Evolutionary conservation across 2,329 filamentous ascomycete genomes (phyloP).

Genomic region (Lecanicillium sp.): DNA sequence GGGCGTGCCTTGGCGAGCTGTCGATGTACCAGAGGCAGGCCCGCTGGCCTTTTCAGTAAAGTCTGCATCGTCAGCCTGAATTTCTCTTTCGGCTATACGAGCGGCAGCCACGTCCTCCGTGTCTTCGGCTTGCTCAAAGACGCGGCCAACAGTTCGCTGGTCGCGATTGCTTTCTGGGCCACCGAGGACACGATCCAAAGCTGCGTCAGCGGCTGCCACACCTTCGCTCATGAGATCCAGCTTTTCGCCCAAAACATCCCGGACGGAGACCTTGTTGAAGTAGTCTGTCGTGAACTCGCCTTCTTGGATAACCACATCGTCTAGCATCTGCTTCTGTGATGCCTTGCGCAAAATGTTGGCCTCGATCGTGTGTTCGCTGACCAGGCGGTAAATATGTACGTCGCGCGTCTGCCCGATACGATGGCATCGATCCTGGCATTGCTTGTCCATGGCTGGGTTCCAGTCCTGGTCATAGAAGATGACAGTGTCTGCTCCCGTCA

Average conservation of each 20-base stretch:
- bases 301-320: slow-evolving; percentile 97
- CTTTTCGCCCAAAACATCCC: slow-evolving; percentile 58
- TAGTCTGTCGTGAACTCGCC: slow-evolving; percentile 97
- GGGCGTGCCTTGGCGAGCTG: slow-evolving; percentile 44
- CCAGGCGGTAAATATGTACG: slow-evolving; percentile 93
- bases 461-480: slow-evolving; percentile 99
- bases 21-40: slow-evolving; percentile 40
- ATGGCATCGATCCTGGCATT: slow-evolving; percentile 95
- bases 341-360: slow-evolving; percentile 96
- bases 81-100: slow-evolving; percentile 79
- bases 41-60: slow-evolving; percentile 60
- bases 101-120: slow-evolving; percentile 86
- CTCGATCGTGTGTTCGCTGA: slow-evolving; percentile 92
- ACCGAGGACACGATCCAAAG: slow-evolving; percentile 80
- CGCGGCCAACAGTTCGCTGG: slow-evolving; percentile 56
- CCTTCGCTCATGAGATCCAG: slow-evolving; percentile 39
- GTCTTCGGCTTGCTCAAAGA: slow-evolving; percentile 86
- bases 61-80: slow-evolving; percentile 77
- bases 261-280: slow-evolving; percentile 71
- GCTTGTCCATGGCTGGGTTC: slow-evolving; percentile 99
- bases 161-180: slow-evolving; percentile 53
- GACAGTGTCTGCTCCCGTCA: slow-evolving; percentile 93
- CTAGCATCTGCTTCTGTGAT: slow-evolving; percentile 94
- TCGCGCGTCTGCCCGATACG: slow-evolving; percentile 96
- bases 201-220: slow-evolving; percentile 67